These are phyloP conservation scores for Exserohilum turcica DNA, from an alignment of 2,329 filamentous ascomycete genomes.

Conservation along the genomic window DNA sequence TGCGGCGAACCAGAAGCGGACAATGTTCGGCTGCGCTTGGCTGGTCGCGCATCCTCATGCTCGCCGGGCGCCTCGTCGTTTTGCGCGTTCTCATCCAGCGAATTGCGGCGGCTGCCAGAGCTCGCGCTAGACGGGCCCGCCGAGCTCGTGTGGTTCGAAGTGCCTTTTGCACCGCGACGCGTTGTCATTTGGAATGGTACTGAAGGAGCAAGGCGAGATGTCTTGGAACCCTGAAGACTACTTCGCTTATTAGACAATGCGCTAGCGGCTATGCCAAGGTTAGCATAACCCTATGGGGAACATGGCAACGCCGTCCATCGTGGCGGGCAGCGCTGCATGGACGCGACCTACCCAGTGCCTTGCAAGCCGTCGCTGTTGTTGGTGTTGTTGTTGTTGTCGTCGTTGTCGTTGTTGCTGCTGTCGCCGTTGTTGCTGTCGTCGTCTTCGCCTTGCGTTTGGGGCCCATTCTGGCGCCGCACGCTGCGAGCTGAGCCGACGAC, in stretches of 20 bases:
- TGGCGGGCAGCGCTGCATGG: constrained; percentile 10
- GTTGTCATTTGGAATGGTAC: constrained; percentile 58
- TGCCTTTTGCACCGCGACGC: constrained; percentile 49
- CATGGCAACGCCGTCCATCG: constrained; percentile 17
- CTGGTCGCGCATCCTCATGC: constrained; percentile 43
- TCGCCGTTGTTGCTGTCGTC: constrained; percentile 36
- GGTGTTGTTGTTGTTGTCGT: too few relatives aligned
- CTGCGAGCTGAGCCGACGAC: too few relatives aligned
- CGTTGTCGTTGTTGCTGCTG: constrained; percentile 32
- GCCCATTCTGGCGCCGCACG: too few relatives aligned
- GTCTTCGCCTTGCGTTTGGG: too few relatives aligned
- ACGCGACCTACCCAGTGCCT: constrained; percentile 31
- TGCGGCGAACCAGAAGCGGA: constrained; percentile 46
- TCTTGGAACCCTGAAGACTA: constrained; percentile 39
- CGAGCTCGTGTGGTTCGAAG: constrained; percentile 44
- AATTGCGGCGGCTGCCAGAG: constrained; percentile 48
- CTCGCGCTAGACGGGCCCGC: constrained; percentile 43
- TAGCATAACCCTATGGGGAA: constrained; percentile 34
- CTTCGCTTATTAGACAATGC: constrained; percentile 45
- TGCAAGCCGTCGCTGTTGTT: constrained; percentile 20
- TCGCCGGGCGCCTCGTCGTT: constrained; percentile 36
- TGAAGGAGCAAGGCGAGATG: constrained; percentile 53
- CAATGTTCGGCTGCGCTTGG: constrained; percentile 47
- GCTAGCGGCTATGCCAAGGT: constrained; percentile 46
- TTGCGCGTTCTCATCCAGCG: constrained; percentile 42